These are phyloP conservation scores for Drechmeria coniospora DNA, from an alignment of 2,329 filamentous ascomycete genomes.

Conservation along the genomic window DNA sequence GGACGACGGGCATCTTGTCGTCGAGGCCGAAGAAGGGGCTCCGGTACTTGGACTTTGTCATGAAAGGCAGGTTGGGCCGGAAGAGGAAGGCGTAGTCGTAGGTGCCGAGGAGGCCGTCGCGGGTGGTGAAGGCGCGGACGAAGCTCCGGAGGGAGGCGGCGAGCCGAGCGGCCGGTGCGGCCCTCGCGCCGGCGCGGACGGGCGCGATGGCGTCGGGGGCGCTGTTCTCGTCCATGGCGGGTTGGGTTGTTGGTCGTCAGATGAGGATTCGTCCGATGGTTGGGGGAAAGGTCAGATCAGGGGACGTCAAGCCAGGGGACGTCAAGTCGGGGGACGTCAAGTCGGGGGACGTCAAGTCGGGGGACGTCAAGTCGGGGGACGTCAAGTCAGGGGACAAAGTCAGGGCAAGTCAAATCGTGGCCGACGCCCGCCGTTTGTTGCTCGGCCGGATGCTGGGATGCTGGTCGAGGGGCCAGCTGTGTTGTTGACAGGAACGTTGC, in stretches of 20 bases:
- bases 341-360: neutral
- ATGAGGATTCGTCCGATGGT: neutral
- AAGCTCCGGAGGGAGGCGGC: slow-evolving; percentile 8
- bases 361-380: no score
- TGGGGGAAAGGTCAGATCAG: neutral
- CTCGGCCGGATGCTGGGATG: no score
- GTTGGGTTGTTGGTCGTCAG: neutral
- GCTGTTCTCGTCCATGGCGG: slow-evolving; percentile 40
- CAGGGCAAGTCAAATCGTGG: no score
- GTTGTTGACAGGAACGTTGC: slow-evolving; percentile 9
- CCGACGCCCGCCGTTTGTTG: no score
- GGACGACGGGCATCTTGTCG: slow-evolving; percentile 58
- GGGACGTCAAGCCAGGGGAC: neutral
- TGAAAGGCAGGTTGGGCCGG: slow-evolving; percentile 67
- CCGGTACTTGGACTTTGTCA: slow-evolving; percentile 36
- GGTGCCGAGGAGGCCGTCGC: slow-evolving; percentile 61
- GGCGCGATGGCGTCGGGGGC: slow-evolving; percentile 34
- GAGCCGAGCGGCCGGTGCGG: slow-evolving; percentile 10
- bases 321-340: neutral
- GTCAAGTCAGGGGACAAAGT: no score
- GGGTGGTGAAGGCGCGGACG: slow-evolving; percentile 33
- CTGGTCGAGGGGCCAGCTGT: neutral
- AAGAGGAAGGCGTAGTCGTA: slow-evolving; percentile 91
- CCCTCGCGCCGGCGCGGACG: slow-evolving; percentile 17
- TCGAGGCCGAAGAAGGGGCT: slow-evolving; percentile 77